Base-by-base conservation (phyloP, 148 eudicot species). In the Hydrangea macrophylla region DNA sequence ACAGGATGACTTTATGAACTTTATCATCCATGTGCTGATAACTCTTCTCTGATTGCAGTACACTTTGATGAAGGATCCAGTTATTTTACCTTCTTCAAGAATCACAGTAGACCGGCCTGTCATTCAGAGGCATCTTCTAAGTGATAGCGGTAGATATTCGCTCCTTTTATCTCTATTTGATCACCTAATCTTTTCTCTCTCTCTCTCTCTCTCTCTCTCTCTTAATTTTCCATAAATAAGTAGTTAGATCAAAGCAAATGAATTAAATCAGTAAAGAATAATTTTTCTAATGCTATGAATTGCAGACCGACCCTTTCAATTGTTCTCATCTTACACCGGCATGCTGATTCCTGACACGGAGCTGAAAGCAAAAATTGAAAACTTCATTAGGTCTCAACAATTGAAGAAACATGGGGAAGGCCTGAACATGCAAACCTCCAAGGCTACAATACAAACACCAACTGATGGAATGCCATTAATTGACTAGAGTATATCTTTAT, bases 1-100 rank as follows among this genome's bases (percentile, higher is more conserved):
- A 58, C 80, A 94, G 99, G 99, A 94, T 73, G 99, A 91, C 63
- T 91, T 88, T 70, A 90, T 94, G 99, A 94, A 94, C 76, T 94
- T 94, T 73, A 91, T 94, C 51, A 94, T 94, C n/a, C 77, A 94
- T 91, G 97, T 91, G 10, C 55, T 70, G 37, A 33, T 67, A 17
- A 31, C 0, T n/a, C 66, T 56, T 72, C n/a, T 73, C 68, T 51
- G 53, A 48, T 66, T 74, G 84, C 99, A 94, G 99, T 94, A 82
- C 76, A 94, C 99, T 9, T 76, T 94, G 45, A 94, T 94, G 99
- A 87, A 79, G 78, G 99, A 94, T 73, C 99, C 99, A 23, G 99
- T 94, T 22, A 85, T 91, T 45, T 78, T 94, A 77, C 99, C 99
- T 37, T 90, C 99, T 67, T 94, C 99, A 18, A 85, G 77, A 77